A percentile compares a stretch with the other conserved stretches of the same genome.
Evolutionary conservation across 2,329 filamentous ascomycete species (phyloP).

Genomic region (Corynespora cassiicola): DNA sequence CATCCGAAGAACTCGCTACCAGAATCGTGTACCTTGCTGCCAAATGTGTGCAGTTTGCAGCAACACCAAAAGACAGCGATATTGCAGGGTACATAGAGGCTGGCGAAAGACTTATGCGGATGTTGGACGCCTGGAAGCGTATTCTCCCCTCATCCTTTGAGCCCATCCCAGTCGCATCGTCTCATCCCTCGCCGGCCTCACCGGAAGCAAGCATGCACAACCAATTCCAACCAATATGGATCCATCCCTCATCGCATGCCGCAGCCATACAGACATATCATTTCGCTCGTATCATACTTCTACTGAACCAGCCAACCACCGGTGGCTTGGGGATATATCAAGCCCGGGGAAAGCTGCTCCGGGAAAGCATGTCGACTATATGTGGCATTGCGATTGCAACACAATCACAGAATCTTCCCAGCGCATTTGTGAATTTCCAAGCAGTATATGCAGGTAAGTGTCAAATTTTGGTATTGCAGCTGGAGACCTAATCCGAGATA

Average conservation of each 20-base stretch:
- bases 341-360: no score
- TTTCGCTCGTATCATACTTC: constrained; percentile 59
- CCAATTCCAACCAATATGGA: constrained; percentile 31
- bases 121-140: constrained; percentile 58
- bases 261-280: constrained; percentile 60
- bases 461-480: no score
- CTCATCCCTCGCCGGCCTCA: constrained; percentile 32
- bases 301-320: no score
- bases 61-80: constrained; percentile 56
- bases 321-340: no score
- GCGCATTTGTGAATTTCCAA: no score
- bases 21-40: constrained; percentile 63
- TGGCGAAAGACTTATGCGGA: constrained; percentile 54
- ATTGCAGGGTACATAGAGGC: constrained; percentile 54
- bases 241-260: constrained; percentile 40
- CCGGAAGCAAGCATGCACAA: constrained; percentile 17
- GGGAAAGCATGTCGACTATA: no score
- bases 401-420: no score
- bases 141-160: constrained; percentile 54
- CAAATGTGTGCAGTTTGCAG: constrained; percentile 65
- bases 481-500: no score
- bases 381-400: no score
- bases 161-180: no score
- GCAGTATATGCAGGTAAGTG: no score
- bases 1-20: constrained; percentile 61